Conservation (phyloP, 257 asterid genomes). For the Plantago major region DNA sequence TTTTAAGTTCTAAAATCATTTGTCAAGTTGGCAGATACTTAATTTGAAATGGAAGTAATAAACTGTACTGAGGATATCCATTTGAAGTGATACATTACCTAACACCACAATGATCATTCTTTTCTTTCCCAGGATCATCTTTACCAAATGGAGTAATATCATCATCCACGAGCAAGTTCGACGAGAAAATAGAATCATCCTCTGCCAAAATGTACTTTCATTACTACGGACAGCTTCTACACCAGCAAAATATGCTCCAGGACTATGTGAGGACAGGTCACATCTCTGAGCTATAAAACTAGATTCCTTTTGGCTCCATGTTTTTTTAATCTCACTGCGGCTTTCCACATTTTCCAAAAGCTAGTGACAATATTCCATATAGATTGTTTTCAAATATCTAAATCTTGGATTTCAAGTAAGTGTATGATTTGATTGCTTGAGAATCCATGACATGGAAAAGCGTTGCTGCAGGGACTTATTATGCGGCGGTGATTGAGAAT, state of each 20-base stretch:
- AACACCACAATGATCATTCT: slow-evolving; percentile 10
- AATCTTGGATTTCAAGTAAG: background rate
- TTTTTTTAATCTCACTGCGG: background rate
- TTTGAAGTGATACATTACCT: too few species aligned
- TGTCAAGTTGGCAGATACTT: slow-evolving; percentile 3
- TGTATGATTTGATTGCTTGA: background rate
- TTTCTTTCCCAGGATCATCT: slow-evolving; percentile 40
- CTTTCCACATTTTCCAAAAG: slow-evolving; percentile 12
- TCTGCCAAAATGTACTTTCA: slow-evolving; percentile 99
- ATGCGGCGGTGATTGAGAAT: slow-evolving; percentile 97
- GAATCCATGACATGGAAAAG: background rate
- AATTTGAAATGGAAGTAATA: background rate
- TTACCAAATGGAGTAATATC: slow-evolving; percentile 58
- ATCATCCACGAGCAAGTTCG: slow-evolving; percentile 71
- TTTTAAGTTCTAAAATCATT: background rate
- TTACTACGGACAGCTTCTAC: slow-evolving; percentile 94
- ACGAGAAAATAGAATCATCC: slow-evolving; percentile 88
- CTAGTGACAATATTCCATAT: background rate
- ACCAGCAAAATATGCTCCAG: slow-evolving; percentile 99
- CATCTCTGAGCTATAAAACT: slow-evolving; percentile 25
- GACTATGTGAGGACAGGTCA: slow-evolving; percentile 98
- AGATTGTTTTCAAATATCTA: too few species aligned
- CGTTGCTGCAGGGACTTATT: slow-evolving; percentile 72
- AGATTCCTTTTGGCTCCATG: background rate
- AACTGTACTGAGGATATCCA: background rate